Evolutionary conservation across 495 filamentous ascomycete genomes (phyloP), one percentile per base, ranked within the genome.

Genomic region (Daldinia grandis): DNA sequence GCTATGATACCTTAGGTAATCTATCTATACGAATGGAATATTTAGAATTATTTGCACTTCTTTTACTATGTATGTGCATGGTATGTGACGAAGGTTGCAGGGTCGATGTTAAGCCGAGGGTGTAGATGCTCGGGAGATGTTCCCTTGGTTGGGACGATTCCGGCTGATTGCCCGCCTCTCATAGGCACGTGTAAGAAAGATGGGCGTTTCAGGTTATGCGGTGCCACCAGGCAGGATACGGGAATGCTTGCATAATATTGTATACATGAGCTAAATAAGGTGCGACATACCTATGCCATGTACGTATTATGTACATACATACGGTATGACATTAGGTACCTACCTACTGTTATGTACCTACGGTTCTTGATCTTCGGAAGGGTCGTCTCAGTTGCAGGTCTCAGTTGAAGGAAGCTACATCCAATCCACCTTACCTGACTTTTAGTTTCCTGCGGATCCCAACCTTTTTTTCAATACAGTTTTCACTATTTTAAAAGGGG

Each of bases 201-300:
- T 68, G 33, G 65, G 8, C 9, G 70, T 73, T 73, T 73, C 70
- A 73, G 70, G 70, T 73, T 53, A 73, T 73, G 70, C 65, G 44
- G 70, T 68, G 57, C 49, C 9, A 72, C 69, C 15, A 54, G 25
- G 25, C 53, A 61, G 47, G 17, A 44, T 44, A 44, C 40, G 40
- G 15, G n/a, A 44, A 44, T 44, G 21, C n/a, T 44, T 44, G 40
- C 17, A n/a, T 44, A 44, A 9, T 7, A 8, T 44, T 44, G 31
- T 33, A 33, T 33, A 33, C 1, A 33, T 33, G 40, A 44, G 40
- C 17, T 44, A 44, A 44, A 44, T 44, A 44, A 44, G 40, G 15
- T 44, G 40, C 17, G 40, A 17, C 40, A 44, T 44, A 40, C 8
- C 14, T n/a, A 66, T 58, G 38, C 10, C 8, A 33, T 33, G 31